Base-by-base conservation (phyloP, 2,329 filamentous ascomycete genomes). In the Ophiocordyceps camponoti-rufipedis region DNA sequence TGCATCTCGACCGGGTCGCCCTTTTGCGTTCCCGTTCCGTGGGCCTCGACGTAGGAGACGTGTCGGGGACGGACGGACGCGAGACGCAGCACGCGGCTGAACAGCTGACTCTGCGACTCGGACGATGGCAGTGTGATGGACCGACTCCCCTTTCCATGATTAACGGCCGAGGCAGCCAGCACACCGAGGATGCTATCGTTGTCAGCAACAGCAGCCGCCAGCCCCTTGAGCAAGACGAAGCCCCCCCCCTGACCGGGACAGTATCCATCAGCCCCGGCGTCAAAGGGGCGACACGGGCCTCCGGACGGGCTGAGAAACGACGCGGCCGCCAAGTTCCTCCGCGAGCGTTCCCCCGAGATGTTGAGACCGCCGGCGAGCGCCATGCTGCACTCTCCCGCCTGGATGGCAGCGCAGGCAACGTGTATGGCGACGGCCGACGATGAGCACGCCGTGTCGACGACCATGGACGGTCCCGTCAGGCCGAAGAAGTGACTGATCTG, bases 101-200 rank as follows among this genome's bases (percentile, higher is more conserved):
- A 45, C 11, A 42, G 29, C 4, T 33, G 28, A 12, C 19, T 14
- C 23, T 45, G 44, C 1, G 44, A 29, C 65, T 69, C 73, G 4
- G 68, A 74, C 50, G 82, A 78, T 0, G 83, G 82, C 31, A 77
- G 75, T 0, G 82, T 87, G 48, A 88, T 86, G 0, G 79, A 84
- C 1, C 75, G 69, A 8, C 80, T 71, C 51, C 83, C 73, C 1
- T 77, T 77, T 0, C 78, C 85, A 54, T 87, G 82, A 55, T 86
- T 87, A 35, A 80, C 85, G 0, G 69, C 71, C 0, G 75, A 72
- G 1, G 69, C 75, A 0, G 75, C 62, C 43, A 85, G 76, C 50
- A 79, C 74, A 16, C 71, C 80, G 3, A 82, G 63, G 18, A 66
- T 82, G 71, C 44, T 75, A 72, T 84, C 80, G 42, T 78, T 78